phyloP scores from a whole-genome alignment of 345 rosid species.

The Mallotus nudiflorus region DNA sequence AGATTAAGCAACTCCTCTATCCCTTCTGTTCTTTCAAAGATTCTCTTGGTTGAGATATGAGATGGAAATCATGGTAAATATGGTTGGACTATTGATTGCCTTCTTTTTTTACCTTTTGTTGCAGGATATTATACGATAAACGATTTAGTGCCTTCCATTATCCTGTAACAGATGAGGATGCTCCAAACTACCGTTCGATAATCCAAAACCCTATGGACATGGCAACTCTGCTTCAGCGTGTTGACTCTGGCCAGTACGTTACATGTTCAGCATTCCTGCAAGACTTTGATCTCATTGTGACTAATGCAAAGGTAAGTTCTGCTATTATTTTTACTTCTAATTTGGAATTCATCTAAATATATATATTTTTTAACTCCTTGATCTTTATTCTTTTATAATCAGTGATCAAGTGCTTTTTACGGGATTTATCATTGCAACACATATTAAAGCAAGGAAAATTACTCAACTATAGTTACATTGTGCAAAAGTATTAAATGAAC shows the following conservation, averaged over 20 bases:
- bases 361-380: no score
- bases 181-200: constrained; percentile 83
- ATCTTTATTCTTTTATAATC: background rate
- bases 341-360: no score
- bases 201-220: constrained; percentile 96
- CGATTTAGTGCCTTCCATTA: constrained; percentile 89
- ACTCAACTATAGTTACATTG: background rate
- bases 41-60: background rate
- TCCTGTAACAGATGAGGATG: constrained; percentile 95
- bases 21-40: background rate
- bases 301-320: constrained; percentile 78
- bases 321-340: background rate
- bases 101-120: constrained; percentile 12
- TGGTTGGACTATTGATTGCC: background rate
- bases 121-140: constrained; percentile 87
- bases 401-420: background rate
- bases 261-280: constrained; percentile 81
- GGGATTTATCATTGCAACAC: background rate
- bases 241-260: constrained; percentile 82
- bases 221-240: constrained; percentile 86
- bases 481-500: background rate
- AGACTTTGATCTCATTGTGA: constrained; percentile 86
- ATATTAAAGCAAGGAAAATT: background rate
- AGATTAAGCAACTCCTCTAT: background rate
- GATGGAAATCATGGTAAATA: background rate